phyloP scores from a whole-genome alignment of 495 filamentous ascomycete genomes.

The Penicillium simplicissimum region DNA sequence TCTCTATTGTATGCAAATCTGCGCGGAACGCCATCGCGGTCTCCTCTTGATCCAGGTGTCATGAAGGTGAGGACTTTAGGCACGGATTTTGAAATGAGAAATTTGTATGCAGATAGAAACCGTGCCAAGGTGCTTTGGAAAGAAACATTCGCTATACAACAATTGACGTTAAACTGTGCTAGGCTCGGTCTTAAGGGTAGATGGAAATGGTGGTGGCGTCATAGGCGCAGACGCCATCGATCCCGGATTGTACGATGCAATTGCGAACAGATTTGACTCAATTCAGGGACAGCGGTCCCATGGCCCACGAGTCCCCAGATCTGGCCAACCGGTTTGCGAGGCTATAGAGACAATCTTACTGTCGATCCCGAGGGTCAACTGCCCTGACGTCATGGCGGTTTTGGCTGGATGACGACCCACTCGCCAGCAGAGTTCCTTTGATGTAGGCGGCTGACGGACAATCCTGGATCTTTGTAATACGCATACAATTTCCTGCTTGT shows the following conservation, averaged over 20 bases:
- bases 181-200: background rate
- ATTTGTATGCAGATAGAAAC: too few species aligned
- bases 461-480: background rate
- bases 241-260: background rate
- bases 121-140: background rate
- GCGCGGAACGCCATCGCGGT: slow-evolving; percentile 8
- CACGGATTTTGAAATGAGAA: background rate
- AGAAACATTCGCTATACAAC: too few species aligned
- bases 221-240: background rate
- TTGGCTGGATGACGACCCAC: background rate
- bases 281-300: slow-evolving; percentile 2
- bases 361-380: background rate
- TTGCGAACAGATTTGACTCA: background rate
- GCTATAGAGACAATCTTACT: background rate
- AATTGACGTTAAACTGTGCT: background rate
- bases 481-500: background rate
- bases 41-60: background rate
- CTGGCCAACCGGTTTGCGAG: slow-evolving; percentile 5
- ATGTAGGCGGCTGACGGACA: background rate
- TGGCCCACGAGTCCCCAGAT: background rate
- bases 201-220: background rate
- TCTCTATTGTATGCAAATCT: slow-evolving; percentile 24
- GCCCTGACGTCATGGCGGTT: slow-evolving; percentile 1
- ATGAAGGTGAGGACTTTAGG: background rate
- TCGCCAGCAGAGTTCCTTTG: background rate